These are phyloP conservation scores for Plantago lanceolata DNA, from an alignment of 305 asterid species.

Conservation along the genomic window DNA sequence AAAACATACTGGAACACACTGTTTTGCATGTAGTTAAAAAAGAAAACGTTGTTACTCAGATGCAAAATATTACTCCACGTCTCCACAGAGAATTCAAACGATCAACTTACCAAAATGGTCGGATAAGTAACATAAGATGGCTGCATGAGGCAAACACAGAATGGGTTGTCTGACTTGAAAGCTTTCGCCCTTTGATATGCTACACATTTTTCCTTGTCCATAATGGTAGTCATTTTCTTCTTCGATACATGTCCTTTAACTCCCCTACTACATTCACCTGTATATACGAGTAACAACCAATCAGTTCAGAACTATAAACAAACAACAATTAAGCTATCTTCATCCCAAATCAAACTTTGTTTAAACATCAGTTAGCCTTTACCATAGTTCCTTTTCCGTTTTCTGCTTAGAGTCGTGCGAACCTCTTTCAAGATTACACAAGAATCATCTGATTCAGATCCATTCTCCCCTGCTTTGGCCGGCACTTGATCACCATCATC, in stretches of 20 bases:
- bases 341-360: neutral
- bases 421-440: constrained; percentile 9
- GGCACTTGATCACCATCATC: neutral
- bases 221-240: neutral
- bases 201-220: constrained; percentile 2
- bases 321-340: neutral
- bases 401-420: neutral
- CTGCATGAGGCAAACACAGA: constrained; percentile 25
- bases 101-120: constrained; percentile 21
- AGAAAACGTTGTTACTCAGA: neutral
- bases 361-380: neutral
- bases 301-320: neutral
- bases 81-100: neutral
- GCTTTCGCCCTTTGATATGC: constrained; percentile 26
- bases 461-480: neutral
- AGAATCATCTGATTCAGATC: constrained; percentile 18
- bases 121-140: constrained; percentile 14
- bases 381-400: neutral
- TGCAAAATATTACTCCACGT: neutral
- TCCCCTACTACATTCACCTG: neutral
- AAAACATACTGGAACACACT: constrained; percentile 12
- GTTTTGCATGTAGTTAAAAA: neutral
- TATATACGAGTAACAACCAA: neutral
- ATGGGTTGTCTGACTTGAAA: constrained; percentile 21
- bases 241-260: neutral